Conservation (phyloP, 768 basidiomycete genomes). For the Hypsizygus marmoreus region DNA sequence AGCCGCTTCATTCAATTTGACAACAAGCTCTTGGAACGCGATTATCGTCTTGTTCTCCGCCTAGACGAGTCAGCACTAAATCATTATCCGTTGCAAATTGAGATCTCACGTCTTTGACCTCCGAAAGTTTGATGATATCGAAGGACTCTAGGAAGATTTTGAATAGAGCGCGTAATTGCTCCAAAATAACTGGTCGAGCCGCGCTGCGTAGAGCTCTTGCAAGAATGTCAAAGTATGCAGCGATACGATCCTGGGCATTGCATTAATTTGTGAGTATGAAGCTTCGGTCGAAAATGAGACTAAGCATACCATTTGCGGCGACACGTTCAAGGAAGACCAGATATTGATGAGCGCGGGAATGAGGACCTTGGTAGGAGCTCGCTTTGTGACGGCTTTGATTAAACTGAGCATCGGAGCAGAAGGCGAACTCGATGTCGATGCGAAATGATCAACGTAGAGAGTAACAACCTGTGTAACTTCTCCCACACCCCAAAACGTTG, state of each 20-base stretch:
- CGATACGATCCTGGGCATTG: slow-evolving; percentile 39
- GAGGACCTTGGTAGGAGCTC: slow-evolving; percentile 64
- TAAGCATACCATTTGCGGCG: slow-evolving; percentile 37
- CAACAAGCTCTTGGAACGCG: slow-evolving; percentile 86
- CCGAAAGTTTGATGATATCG: slow-evolving; percentile 46
- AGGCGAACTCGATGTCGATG: slow-evolving; percentile 31
- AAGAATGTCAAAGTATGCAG: slow-evolving; percentile 70
- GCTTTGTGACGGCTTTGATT: slow-evolving; percentile 70
- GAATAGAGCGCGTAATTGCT: slow-evolving; percentile 68
- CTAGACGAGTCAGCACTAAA: slow-evolving; percentile 31
- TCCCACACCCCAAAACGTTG: slow-evolving; percentile 74
- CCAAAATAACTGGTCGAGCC: slow-evolving; percentile 61
- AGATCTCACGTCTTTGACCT: slow-evolving; percentile 9
- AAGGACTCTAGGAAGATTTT: slow-evolving; percentile 81
- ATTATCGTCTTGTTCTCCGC: slow-evolving; percentile 55
- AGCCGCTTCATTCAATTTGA: slow-evolving; percentile 88
- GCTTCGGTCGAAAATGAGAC: neutral
- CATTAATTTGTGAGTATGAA: slow-evolving; percentile 6
- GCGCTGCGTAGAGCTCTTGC: slow-evolving; percentile 66
- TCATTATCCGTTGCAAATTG: neutral
- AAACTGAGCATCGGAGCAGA: slow-evolving; percentile 42
- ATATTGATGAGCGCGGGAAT: slow-evolving; percentile 63
- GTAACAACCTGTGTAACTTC: slow-evolving; percentile 60
- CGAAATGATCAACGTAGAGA: slow-evolving; percentile 53
- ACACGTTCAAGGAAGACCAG: slow-evolving; percentile 45